phyloP scores from a whole-genome alignment of 2,329 filamentous ascomycete genomes.

The Penicillium sp. region DNA sequence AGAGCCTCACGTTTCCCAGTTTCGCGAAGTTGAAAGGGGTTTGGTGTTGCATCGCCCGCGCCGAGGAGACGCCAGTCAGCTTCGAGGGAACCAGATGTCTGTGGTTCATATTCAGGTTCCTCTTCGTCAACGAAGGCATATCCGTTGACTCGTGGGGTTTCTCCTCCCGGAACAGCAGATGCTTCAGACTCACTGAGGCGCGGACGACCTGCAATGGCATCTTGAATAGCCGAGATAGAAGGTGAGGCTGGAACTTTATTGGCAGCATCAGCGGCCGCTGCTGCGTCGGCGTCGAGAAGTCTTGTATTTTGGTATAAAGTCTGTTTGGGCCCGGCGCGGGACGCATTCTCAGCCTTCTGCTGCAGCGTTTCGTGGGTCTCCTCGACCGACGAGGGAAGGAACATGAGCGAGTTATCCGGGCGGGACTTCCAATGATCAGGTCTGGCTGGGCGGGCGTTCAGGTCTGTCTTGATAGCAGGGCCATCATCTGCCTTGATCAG shows the following conservation, averaged over 20 bases:
- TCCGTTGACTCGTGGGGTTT: constrained; percentile 88
- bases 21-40: constrained; percentile 77
- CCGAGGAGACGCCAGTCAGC: constrained; percentile 43
- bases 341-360: constrained; percentile 67
- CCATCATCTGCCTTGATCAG: constrained; percentile 32
- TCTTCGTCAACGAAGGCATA: constrained; percentile 91
- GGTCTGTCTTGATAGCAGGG: constrained; percentile 60
- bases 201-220: constrained; percentile 75
- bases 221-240: constrained; percentile 77
- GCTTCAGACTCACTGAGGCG: constrained; percentile 62
- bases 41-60: constrained; percentile 55
- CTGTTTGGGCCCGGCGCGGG: constrained; percentile 71
- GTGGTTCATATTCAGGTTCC: constrained; percentile 37
- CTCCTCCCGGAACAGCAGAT: constrained; percentile 54
- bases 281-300: constrained; percentile 54
- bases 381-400: constrained; percentile 55
- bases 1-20: constrained; percentile 75
- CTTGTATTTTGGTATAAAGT: constrained; percentile 84
- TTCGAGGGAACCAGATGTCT: constrained; percentile 15
- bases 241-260: constrained; percentile 67
- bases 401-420: constrained; percentile 87
- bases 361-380: constrained; percentile 59
- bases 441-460: constrained; percentile 72
- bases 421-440: constrained; percentile 73
- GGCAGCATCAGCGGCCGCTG: constrained; percentile 35